phyloP scores from a whole-genome alignment of 805 yeast species.

The Wickerhamiella dianesei region DNA sequence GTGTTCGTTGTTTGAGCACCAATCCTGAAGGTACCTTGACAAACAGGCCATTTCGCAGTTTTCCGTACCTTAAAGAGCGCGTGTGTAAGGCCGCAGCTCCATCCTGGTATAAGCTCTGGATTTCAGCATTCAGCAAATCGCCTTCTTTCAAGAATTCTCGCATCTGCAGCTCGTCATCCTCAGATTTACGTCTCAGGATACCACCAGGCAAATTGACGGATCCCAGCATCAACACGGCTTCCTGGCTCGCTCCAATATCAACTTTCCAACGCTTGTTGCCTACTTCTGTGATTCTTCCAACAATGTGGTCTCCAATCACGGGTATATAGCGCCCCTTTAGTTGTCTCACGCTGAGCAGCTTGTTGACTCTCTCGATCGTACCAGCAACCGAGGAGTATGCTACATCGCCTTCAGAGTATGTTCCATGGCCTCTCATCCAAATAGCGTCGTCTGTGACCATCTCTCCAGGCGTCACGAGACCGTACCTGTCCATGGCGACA shows the following conservation, averaged over 20 bases:
- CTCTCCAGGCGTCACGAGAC: conserved; percentile 87
- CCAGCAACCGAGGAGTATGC: conserved; percentile 93
- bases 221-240: conserved; percentile 84
- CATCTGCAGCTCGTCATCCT: conserved; percentile 94
- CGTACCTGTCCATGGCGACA: conserved; percentile 5
- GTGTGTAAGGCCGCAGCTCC: conserved; percentile 93
- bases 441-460: conserved; percentile 86
- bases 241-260: conserved; percentile 88
- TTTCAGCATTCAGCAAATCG: conserved; percentile 89
- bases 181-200: conserved; percentile 81
- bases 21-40: conserved; percentile 70
- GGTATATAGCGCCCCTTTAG: conserved; percentile 80
- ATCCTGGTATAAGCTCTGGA: conserved; percentile 74
- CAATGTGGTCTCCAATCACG: conserved; percentile 91
- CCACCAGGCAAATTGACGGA: conserved; percentile 98
- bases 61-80: conserved; percentile 89
- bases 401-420: conserved; percentile 49
- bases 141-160: conserved; percentile 89
- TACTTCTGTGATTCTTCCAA: conserved; percentile 89
- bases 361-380: conserved; percentile 69
- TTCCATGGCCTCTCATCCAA: conserved; percentile 99
- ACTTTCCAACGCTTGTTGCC: conserved; percentile 94
- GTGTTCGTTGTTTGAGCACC: conserved; percentile 74
- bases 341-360: conserved; percentile 73
- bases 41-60: conserved; percentile 80